Base-by-base conservation (phyloP, 2,329 filamentous ascomycete species). In the Zopfia rhizophila region DNA sequence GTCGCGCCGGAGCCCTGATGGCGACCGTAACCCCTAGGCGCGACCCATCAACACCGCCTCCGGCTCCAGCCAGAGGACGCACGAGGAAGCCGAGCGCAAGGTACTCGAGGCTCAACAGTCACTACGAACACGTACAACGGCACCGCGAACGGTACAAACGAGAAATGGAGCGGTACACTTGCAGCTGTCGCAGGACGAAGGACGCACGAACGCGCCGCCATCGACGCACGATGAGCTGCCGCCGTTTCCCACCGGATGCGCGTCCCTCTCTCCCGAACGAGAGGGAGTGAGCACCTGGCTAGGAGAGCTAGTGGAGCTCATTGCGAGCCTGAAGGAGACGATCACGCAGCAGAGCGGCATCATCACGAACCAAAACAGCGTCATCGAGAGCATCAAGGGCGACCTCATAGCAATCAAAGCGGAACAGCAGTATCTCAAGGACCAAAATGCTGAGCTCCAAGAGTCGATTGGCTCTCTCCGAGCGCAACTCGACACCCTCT, bases 31-130 rank as follows among this genome's bases (percentile, higher is more conserved):
- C 33, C 36, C 37, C 33, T 38, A 28, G 27, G 14, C 42, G 42
- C 42, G 17, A 16, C 21, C 32, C 43, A 38, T 46, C 31, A 18
- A 51, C 42, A 42, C 42, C 48, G 29, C 41, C 47, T 3, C 28
- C 38, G 16, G 25, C 31, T 16, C 24, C 45, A 3, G 35, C 37
- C 16, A 35, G 11, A 35, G 16, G 12, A 42, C 48, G 41, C 27
- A 38, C 33, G 13, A 51, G 48, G 38, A 47, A 43, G 25, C 48
- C 30, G 16, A 43, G 30, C 16, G 38, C 42, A 51, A 43, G 12
- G 36, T 38, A 21, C 30, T 45, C 13, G 46, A 49, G 30, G 19
- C 33, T 3, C 33, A 37, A 17, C 22, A 41, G 8, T 4, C 31
- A 30, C 16, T 25, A 10, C 16, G 23, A 31, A 41, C 38, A 18